These are phyloP conservation scores for Aspergillus homomorphus DNA, from an alignment of 495 filamentous ascomycete genomes.

Conservation along the genomic window DNA sequence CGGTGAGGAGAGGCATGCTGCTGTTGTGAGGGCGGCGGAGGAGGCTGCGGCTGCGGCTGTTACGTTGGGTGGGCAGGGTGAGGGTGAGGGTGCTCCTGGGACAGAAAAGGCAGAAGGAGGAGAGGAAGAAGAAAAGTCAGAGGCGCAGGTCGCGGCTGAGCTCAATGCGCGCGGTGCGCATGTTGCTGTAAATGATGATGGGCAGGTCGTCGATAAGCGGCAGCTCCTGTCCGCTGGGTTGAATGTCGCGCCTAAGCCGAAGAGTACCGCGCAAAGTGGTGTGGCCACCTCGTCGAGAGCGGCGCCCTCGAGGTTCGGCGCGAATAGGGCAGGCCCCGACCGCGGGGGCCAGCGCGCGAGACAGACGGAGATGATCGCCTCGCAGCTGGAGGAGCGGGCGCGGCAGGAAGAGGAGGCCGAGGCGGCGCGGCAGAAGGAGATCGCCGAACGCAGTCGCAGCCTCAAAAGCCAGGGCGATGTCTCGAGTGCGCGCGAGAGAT, in stretches of 20 bases:
- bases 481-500: slow-evolving; percentile 80
- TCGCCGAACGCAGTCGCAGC: slow-evolving; percentile 72
- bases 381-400: slow-evolving; percentile 62
- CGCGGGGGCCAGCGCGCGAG: slow-evolving; percentile 65
- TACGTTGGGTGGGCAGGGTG: slow-evolving; percentile 38
- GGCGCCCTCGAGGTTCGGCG: slow-evolving; percentile 30
- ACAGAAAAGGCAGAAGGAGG: slow-evolving; percentile 21
- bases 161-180: slow-evolving; percentile 66
- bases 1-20: slow-evolving; percentile 71
- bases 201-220: slow-evolving; percentile 89
- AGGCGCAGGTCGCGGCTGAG: slow-evolving; percentile 68
- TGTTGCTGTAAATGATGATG: slow-evolving; percentile 85
- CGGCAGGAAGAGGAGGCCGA: slow-evolving; percentile 78
- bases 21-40: slow-evolving; percentile 64
- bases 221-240: slow-evolving; percentile 84
- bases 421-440: slow-evolving; percentile 59
- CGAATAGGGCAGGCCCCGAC: slow-evolving; percentile 40
- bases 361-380: slow-evolving; percentile 82
- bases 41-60: slow-evolving; percentile 47
- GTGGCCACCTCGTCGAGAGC: slow-evolving; percentile 32
- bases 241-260: slow-evolving; percentile 69
- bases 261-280: slow-evolving; percentile 28
- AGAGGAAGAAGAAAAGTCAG: slow-evolving; percentile 64
- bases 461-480: slow-evolving; percentile 75
- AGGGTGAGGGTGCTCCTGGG: slow-evolving; percentile 35